Base-by-base conservation (phyloP, 1,284 basidiomycete species). In the Rhizoctonia solani region DNA sequence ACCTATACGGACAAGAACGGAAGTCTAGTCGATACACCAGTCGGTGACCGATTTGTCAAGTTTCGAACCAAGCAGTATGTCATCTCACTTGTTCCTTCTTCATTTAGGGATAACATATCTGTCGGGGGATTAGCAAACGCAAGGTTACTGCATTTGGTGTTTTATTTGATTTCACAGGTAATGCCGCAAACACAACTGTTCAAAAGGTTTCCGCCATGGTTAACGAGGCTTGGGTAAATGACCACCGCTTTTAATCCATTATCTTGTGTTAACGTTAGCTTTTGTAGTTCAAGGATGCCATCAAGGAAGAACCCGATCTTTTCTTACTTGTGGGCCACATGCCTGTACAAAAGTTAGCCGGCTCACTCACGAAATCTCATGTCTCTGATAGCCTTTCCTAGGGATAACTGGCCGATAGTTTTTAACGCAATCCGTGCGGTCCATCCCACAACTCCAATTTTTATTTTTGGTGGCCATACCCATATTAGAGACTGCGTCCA, bases 81-180 rank as follows among this genome's bases (percentile, higher is more conserved):
- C 11, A 32, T 3, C 27, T 11, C 14, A 29, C n/a, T 8, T 23
- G 52, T n/a, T 21, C 39, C 21, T n/a, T 21, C 19, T n/a, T 6
- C 23, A 49, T 21, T 27, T 11, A 14, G 6, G 3, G 23, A n/a
- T 39, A 27, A 29, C 19, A 14, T 23, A 52, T 58, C 42, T 19
- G 32, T 34, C 32, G 4, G 11, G 4, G 4, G 4, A 50, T 13
- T 54, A 89, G 86, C 70, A 90, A 89, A 13, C 82, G 86, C 29
- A 82, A 79, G 50, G 87, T 94, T 42, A 94, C 90, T 0, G 84
- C 92, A 1, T 81, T 94, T 32, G 92, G 93, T 23, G 87, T 93
- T n/a, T 76, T 94, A 3, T 94, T 79, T 69, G 82, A 92, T 74
- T 91, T 91, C 73, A 84, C 82, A 0, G 85, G 83, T 5, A 86